These are phyloP conservation scores for Candida ponderosae DNA, from an alignment of 805 yeast species.

Conservation along the genomic window DNA sequence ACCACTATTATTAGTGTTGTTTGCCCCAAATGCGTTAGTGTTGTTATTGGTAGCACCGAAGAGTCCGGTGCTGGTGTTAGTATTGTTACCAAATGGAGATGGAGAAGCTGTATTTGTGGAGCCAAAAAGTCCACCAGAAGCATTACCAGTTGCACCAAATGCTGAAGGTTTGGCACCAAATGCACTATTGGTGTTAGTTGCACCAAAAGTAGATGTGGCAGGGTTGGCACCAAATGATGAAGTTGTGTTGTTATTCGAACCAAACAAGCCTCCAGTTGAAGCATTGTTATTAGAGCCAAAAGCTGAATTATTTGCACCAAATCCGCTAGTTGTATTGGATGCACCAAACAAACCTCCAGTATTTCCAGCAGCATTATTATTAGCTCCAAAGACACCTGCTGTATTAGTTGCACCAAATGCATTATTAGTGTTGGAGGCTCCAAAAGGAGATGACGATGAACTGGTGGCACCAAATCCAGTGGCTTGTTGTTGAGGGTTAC, in stretches of 20 bases:
- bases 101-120: conserved; percentile 7
- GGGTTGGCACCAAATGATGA: conserved; percentile 22
- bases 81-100: conserved; percentile 20
- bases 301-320: conserved; percentile 13
- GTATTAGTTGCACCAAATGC: conserved; percentile 12
- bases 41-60: conserved; percentile 17
- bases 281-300: conserved; percentile 5
- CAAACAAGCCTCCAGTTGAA: conserved; percentile 24
- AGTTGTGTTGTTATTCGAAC: conserved; percentile 14
- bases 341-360: no score
- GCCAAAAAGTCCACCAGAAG: conserved; percentile 15
- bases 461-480: conserved; percentile 17
- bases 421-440: conserved; percentile 14
- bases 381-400: conserved; percentile 5
- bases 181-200: conserved; percentile 17
- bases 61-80: conserved; percentile 20
- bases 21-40: conserved; percentile 21
- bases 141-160: conserved; percentile 3
- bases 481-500: conserved; percentile 19
- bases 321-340: conserved; percentile 13
- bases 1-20: conserved; percentile 13
- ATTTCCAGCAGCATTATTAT: conserved; percentile 6
- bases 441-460: conserved; percentile 24
- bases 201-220: conserved; percentile 2
- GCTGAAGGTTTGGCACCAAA: conserved; percentile 17